Percentiles rank a stretch among this genome's conserved stretches.
Conservation (phyloP, 2,329 filamentous ascomycete genomes). For the Ophiostoma australiae region DNA sequence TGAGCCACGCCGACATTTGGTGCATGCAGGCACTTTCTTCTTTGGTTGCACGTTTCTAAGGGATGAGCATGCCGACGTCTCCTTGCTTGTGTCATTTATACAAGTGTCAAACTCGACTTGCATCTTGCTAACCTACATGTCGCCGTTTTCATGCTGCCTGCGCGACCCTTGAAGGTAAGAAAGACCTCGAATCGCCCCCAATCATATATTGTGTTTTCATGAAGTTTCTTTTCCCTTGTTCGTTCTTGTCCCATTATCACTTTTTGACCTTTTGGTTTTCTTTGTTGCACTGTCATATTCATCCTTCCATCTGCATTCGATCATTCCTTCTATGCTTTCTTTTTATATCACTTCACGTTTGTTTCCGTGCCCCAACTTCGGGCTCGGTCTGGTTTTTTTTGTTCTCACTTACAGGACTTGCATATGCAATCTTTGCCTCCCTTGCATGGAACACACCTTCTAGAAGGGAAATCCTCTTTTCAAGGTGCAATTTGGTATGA, state of each 20-base stretch:
- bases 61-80: not conserved
- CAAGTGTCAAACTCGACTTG: not conserved
- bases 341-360: not conserved
- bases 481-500: not conserved
- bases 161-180: not conserved
- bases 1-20: not conserved
- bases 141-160: not conserved
- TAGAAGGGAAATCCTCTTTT: not conserved
- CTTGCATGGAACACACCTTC: slow-evolving; percentile 12
- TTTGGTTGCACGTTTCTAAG: not conserved
- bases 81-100: not conserved
- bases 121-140: not conserved
- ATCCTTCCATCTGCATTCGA: not conserved
- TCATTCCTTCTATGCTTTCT: not conserved
- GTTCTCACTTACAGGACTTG: slow-evolving; percentile 12
- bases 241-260: not conserved
- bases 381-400: not conserved
- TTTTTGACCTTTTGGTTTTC: not conserved
- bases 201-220: not conserved
- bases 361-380: not conserved
- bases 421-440: not conserved
- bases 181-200: not conserved
- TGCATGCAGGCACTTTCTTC: not conserved
- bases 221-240: not conserved
- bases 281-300: not conserved